Base-by-base conservation (phyloP, 2,329 filamentous ascomycete genomes). In the Tolypocladium inflatum region DNA sequence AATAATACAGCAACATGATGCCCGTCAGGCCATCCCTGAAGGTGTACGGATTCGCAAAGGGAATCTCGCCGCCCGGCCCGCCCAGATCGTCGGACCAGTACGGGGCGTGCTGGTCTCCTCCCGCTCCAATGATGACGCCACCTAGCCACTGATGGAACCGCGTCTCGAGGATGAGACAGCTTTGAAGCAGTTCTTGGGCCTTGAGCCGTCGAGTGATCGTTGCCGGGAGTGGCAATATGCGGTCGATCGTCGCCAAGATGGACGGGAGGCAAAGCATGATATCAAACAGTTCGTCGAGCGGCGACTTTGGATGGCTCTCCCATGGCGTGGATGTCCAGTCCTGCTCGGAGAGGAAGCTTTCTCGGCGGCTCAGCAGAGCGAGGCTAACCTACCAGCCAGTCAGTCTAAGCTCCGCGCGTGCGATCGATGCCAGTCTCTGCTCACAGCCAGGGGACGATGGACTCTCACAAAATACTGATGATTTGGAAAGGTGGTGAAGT, bases 381-480 rank as follows among this genome's bases (percentile, higher is more conserved):
- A 77, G 68, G 51, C 73, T 72, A 50, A 78, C 73, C 78, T 81
- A 55, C 10, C 39, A 43, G 10, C n/a, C 26, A 41, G 39, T 57
- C 42, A 57, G 54, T 48, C 38, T 2, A 6, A 35, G 7, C 39
- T 10, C 26, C 38, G 35, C 56, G 8, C 21, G 15, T 26, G 30
- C 38, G 9, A 21, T 48, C 10, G 15, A 35, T 35, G 23, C 6
- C 9, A 11, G 42, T 48, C 9, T 52, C 30, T 56, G 73, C 80
- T 71, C 71, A 83, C 81, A 52, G 77, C 78, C 54, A 72, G 75
- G 17, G 78, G 80, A 30, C 82, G 76, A 62, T 80, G 84, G 6
- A 84, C 74, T 13, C 80, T 75, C 30, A 77, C 76, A 58, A 84
- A 84, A 65, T 81, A 83, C 63, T 84, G 81, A 59, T 84, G 82